phyloP scores from a whole-genome alignment of 345 rosid species.

The Boechera stricta region DNA sequence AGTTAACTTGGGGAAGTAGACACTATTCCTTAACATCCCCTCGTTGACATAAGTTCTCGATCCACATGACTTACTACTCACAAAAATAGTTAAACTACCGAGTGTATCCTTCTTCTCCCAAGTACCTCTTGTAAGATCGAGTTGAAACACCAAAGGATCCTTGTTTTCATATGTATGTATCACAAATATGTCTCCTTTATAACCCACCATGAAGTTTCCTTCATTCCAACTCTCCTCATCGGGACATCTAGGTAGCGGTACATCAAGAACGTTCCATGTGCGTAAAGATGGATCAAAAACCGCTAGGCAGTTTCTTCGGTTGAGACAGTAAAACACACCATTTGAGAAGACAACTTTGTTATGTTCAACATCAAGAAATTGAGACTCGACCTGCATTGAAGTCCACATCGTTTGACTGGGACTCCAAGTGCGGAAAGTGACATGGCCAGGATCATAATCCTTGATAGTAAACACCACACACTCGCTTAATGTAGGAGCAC shows the following conservation, averaged over 20 bases:
- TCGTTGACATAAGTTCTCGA: constrained; percentile 33
- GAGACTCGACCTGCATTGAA: constrained; percentile 41
- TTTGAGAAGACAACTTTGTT: constrained; percentile 39
- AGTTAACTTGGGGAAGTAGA: constrained; percentile 29
- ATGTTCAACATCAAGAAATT: constrained; percentile 26
- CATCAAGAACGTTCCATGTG: constrained; percentile 29
- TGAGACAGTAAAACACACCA: constrained; percentile 40
- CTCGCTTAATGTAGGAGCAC: constrained; percentile 58
- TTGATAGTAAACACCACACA: constrained; percentile 69
- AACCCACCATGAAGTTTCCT: constrained; percentile 34
- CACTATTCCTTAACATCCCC: constrained; percentile 31
- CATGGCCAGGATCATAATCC: constrained; percentile 60
- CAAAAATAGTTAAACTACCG: constrained; percentile 32
- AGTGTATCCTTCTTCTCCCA: constrained; percentile 34
- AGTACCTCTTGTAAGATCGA: constrained; percentile 22
- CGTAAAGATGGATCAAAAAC: constrained; percentile 37
- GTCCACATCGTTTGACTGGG: constrained; percentile 63
- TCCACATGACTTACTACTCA: constrained; percentile 31
- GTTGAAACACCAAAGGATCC: constrained; percentile 36
- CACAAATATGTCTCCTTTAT: constrained; percentile 19
- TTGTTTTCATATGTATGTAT: constrained; percentile 25
- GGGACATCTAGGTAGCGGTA: constrained; percentile 9
- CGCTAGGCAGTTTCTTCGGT: constrained; percentile 4
- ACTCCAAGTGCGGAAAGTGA: constrained; percentile 65
- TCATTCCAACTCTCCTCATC: constrained; percentile 11